Evolutionary conservation across 2,329 filamentous ascomycete species (phyloP), one percentile per base, ranked within the genome.

Genomic region (Fusarium sacchari): DNA sequence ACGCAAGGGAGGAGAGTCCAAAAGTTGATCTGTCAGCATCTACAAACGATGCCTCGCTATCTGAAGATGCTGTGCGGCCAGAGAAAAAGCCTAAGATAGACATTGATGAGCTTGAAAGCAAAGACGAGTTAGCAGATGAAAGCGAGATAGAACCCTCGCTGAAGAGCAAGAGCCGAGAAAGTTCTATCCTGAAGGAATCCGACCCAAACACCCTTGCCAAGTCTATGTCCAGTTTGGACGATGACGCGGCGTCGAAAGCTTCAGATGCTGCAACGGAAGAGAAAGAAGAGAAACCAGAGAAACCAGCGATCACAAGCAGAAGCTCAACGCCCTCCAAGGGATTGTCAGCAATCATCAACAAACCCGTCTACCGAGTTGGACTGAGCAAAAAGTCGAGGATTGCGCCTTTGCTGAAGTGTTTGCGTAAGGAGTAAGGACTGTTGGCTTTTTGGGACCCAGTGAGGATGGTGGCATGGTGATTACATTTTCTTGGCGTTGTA

Each of bases 301-400:
- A 52, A 22, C 26, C 28, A 39, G 26, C 40, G 46, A 46, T 59
- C 17, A 22, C 24, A 26, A 49, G 47, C 13, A 76, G 59, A 59
- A 39, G 64, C 26, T 49, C 71, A 24, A 70, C 56, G 4, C 67
- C 68, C 8, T 67, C 67, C n/a, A 67, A 70, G 24, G 75, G 76
- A 15, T 26, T 76, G 24, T 73, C 74, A 17, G 60, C 70, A n/a
- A 56, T 76, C 17, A 64, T 69, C 28, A 75, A 76, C 20, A 86
- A 84, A 68, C 85, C 85, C 22, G 71, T 83, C 22, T 87, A 86
- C 69, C 82, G 87, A 22, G 86, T 89, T 60, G 87, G 87, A 7
- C 78, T 88, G 72, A 88, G 87, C 80, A 88, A 84, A 77, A 82
- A 79, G 74, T 83, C 83, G 24, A 82, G 84, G 64, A 88, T 89